These are phyloP conservation scores for Nakaseomyces glabratus DNA, from an alignment of 1,139 yeast species.

Conservation along the genomic window DNA sequence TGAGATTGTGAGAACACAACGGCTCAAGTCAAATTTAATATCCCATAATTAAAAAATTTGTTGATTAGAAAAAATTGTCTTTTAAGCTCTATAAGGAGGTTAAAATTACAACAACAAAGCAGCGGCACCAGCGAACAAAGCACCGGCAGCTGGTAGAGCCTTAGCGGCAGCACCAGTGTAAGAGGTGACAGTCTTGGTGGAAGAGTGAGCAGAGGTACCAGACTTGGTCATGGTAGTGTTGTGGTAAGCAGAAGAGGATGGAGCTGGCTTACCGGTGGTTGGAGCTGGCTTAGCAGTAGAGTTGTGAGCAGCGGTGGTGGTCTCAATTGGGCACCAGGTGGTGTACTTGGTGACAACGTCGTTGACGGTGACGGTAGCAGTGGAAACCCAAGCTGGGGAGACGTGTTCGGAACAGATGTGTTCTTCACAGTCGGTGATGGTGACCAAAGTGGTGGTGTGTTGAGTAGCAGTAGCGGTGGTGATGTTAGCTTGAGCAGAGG, in stretches of 20 bases:
- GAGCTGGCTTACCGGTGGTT: constrained; percentile 6
- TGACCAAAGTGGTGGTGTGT: constrained; percentile 33
- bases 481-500: constrained; percentile 24
- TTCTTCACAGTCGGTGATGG: constrained; percentile 40
- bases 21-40: too few relatives aligned
- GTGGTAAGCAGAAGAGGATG: constrained; percentile 6
- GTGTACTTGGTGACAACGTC: constrained; percentile 25
- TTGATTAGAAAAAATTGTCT: too few relatives aligned
- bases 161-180: constrained; percentile 27
- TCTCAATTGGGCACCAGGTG: constrained; percentile 27
- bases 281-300: constrained; percentile 8
- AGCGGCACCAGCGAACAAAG: constrained; percentile 30
- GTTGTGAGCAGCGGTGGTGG: constrained; percentile 13
- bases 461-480: constrained; percentile 31
- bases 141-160: constrained; percentile 30
- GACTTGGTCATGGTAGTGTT: constrained; percentile 9
- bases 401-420: constrained; percentile 22
- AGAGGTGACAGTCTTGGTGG: constrained; percentile 13
- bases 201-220: constrained; percentile 6
- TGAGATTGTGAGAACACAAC: too few relatives aligned
- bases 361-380: constrained; percentile 13
- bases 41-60: too few relatives aligned
- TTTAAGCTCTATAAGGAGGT: too few relatives aligned
- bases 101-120: constrained; percentile 27
- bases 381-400: constrained; percentile 13